Evolutionary conservation across 768 basidiomycete species (phyloP).

Genomic region (Kwoniella dejecticola): DNA sequence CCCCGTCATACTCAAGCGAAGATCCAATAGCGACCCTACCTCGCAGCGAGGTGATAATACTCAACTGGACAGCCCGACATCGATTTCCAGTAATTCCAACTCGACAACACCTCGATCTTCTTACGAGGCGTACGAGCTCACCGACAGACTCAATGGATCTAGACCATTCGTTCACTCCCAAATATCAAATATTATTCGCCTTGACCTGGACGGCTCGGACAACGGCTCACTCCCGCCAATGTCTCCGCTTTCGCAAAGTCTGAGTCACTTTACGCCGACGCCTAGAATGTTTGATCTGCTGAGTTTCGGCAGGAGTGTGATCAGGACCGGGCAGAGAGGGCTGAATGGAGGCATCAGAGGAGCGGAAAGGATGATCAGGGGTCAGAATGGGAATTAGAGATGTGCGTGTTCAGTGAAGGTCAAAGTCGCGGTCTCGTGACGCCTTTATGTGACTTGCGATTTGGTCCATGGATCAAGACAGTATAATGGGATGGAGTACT

Average conservation of each 20-base stretch:
- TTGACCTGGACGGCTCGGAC: neutral
- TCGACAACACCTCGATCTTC: conserved; percentile 11
- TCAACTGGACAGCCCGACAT: too few species aligned
- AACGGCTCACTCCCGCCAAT: conserved; percentile 3
- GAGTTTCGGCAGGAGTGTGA: conserved; percentile 38
- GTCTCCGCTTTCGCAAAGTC: conserved; percentile 28
- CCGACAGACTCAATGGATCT: neutral
- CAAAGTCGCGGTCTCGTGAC: too few species aligned
- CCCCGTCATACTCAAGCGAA: conserved; percentile 68
- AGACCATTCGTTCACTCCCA: neutral
- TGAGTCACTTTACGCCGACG: conserved; percentile 45
- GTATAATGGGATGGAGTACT: too few species aligned
- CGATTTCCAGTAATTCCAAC: too few species aligned
- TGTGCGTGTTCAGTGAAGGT: neutral
- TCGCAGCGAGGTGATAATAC: too few species aligned
- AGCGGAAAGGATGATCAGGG: conserved; percentile 13
- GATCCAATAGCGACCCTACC: conserved; percentile 8
- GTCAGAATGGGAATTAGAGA: conserved; percentile 1
- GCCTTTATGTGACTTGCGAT: too few species aligned
- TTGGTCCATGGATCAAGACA: too few species aligned
- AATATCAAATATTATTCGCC: conserved; percentile 7
- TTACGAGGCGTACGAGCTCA: neutral
- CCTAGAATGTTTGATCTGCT: conserved; percentile 45
- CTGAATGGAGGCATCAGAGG: conserved; percentile 17
- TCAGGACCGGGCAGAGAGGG: conserved; percentile 28